Percentiles rank a stretch among this genome's conserved stretches.
Conservation (phyloP, 2,329 filamentous ascomycete genomes). For the Stylonectria norvegica region DNA sequence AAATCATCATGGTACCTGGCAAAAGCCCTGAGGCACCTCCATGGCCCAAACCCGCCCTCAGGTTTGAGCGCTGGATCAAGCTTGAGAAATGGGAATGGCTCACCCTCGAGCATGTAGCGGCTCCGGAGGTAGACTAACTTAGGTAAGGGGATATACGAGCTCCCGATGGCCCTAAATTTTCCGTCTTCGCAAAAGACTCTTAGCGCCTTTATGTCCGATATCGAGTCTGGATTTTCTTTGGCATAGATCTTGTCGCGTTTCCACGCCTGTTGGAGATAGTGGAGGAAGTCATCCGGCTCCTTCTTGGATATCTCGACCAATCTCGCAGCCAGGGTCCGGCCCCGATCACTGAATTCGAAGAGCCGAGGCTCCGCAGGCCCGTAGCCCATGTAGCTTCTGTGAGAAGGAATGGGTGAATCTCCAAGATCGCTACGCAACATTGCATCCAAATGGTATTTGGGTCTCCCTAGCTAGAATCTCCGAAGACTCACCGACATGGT, state of each 20-base stretch:
- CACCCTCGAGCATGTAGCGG: constrained; percentile 22
- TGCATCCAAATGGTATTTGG: constrained; percentile 20
- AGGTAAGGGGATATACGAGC: constrained; percentile 21
- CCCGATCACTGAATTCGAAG: constrained; percentile 21
- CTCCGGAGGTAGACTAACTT: constrained; percentile 24
- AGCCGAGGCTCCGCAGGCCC: constrained; percentile 20
- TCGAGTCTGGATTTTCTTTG: neutral
- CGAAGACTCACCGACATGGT: constrained; percentile 23
- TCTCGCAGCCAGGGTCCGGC: constrained; percentile 12
- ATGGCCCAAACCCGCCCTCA: constrained; percentile 15
- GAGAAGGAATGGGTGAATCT: constrained; percentile 22
- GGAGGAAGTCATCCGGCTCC: constrained; percentile 3
- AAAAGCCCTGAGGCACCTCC: constrained; percentile 20
- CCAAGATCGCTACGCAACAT: constrained; percentile 24
- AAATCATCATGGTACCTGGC: constrained; percentile 17
- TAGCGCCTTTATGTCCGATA: constrained; percentile 1
- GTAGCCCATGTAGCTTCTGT: constrained; percentile 21
- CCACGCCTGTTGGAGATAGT: constrained; percentile 5
- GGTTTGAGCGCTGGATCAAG: constrained; percentile 15
- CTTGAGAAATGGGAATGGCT: constrained; percentile 22
- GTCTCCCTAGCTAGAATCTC: constrained; percentile 16
- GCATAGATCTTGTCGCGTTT: constrained; percentile 2
- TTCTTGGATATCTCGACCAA: constrained; percentile 10
- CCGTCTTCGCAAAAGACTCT: constrained; percentile 7
- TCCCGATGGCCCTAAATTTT: constrained; percentile 10